Base-by-base conservation (phyloP, 352 stramenopile species). In the Elongisporangium undulatum region DNA sequence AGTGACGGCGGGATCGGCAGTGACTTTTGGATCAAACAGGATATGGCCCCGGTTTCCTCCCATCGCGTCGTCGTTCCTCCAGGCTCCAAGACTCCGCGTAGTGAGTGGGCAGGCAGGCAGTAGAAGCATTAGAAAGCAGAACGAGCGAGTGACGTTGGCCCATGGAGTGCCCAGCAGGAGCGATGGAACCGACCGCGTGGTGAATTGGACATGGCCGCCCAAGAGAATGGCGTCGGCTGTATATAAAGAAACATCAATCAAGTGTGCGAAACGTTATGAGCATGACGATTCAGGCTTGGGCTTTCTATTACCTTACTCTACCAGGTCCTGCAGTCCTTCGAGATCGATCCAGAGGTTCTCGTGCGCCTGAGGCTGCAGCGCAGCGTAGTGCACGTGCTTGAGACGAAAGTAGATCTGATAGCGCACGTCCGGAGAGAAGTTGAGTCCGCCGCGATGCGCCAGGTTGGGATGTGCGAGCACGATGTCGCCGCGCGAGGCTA, bases 371-470 rank as follows among this genome's bases (percentile, higher is more conserved):
- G 60, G 23, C 48, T 85, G 67, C 6, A 79, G 69, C 9, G 51
- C 54, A 17, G 74, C 62, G 45, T 90, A 68, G 19, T 75, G 59
- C 17, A 77, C 71, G 68, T 94, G 82, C 68, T 92, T 94, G 58
- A 94, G 74, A 23, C 84, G 84, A 50, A 92, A 92, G 77, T 92
- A 92, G 12, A 94, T 58, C 67, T 92, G 84, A 58, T 94, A 94
- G 21, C 82, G 80, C 49, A 94, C 82, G 57, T 94, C 75, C 0
- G 78, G 82, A 2, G 80, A 92, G 55, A 91, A 94, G 69, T 92
- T 94, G 53, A 89, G 82, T 1, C 84, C 82, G 51, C 82, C 84
- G 41, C 82, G 79, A 45, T 94, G 84, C 15, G 84, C 82, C 19
- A 90, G 67, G 45, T 87, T 88, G 13, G 84, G 80, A 51, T 94